Evolutionary conservation across 371 early-diverging fungal species (phyloP), one percentile per base, ranked within the genome.

Genomic region (Zychaea mexicana): DNA sequence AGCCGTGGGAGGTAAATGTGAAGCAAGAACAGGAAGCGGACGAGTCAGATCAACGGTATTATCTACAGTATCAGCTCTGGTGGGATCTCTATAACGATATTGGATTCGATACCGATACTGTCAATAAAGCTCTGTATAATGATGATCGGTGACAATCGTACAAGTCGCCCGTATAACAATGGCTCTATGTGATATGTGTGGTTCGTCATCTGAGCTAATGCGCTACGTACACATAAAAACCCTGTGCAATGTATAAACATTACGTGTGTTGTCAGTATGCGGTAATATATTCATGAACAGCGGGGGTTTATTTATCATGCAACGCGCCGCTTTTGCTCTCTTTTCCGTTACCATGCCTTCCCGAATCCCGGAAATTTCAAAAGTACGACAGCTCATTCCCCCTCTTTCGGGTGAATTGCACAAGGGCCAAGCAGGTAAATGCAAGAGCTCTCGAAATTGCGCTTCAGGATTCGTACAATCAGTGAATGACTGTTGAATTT

Each of bases 341-440:
- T 49, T 49, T 24, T 24, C 26, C 4, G 6, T 13, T 13, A 64
- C 32, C 15, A 76, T 78, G 73, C 63, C 72, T 31, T 64, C 79
- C 5, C 72, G 61, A 56, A 68, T 75, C 26, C 80, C 81, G 22
- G 78, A 76, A 57, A 74, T 87, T 27, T 65, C 70, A 9, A 76
- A 74, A 60, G 74, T 88, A 19, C 79, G 85, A 10, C 79, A 85
- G 52, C 72, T 94, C 12, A 82, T 95, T 59, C 95, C 93, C 19
- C 90, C 92, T 17, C 85, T 94, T 33, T 74, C 84, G 4, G 60
- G 62, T 30, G 70, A 77, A 39, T 70, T 93, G 52, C 92, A 91
- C 77, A 96, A 96, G 73, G 97, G 97, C 31, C 95, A 95, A 79
- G 88, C 90, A 66, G 94, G 92, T 90, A 76, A n/a, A n/a, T n/a